Base-by-base conservation (phyloP, 495 filamentous ascomycete genomes). In the Trichoderma asperelloides region DNA sequence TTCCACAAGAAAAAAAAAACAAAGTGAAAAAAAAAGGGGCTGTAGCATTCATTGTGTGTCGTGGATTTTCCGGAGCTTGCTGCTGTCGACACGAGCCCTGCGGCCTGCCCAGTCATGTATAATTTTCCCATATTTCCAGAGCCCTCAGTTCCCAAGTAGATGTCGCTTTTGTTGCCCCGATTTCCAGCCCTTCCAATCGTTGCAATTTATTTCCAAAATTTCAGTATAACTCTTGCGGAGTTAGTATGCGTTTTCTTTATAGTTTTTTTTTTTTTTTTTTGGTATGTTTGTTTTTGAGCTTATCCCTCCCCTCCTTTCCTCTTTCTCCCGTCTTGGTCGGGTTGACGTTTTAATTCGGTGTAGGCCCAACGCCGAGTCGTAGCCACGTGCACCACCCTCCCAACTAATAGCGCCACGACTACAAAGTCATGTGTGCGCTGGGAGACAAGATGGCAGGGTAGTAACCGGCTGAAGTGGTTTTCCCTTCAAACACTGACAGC, bases 371-470 rank as follows among this genome's bases (percentile, higher is more conserved):
- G 43, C 43, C 43, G 16, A 16, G 13, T 11, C 43, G 15, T 47
- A 47, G 33, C 33, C 5, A 7, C 33, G 33, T 37, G 33, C 33
- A 3, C 9, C 0, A 37, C 9, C 33, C 5, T 7, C 33, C 5
- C 33, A 37, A 37, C 33, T 37, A 12, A 47, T 25, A 23, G 18
- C 62, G 30, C 62, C 63, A 3, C 21, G 18, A 25, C 49, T 40
- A 47, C 21, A 65, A 13, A 28, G 40, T 49, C 39, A 65, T 43
- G 21, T 25, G 49, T 45, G 70, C 71, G 23, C 72, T 70, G 37
- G 72, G 67, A 7, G 73, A 71, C 43, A 77, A 66, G 68, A 76
- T 70, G 13, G 78, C 78, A 16, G 81, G 81, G 64, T 83, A 83
- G 62, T 78, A 80, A 18, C 80, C 81, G 15, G 64, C 65, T 13